Conservation (phyloP, 2,329 filamentous ascomycete species). For the Xylariaceae sp. region DNA sequence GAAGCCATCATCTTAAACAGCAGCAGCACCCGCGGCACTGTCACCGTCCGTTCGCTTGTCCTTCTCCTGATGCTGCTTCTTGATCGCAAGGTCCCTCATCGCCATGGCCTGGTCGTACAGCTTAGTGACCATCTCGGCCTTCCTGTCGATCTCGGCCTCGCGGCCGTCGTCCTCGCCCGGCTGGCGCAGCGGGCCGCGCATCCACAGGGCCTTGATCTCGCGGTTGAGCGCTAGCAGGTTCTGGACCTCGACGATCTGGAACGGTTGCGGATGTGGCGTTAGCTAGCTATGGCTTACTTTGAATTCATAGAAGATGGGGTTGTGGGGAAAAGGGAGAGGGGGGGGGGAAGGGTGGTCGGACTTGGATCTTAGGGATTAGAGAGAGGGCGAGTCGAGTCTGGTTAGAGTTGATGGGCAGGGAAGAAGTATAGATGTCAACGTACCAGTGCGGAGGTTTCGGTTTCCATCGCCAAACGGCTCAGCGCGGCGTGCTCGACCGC, state of each 20-base stretch:
- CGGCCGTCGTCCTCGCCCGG: constrained; percentile 45
- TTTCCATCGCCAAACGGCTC: constrained; percentile 45
- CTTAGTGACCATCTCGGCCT: constrained; percentile 41
- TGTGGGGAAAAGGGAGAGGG: too few species aligned
- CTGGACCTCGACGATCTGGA: constrained; percentile 45
- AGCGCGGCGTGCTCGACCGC: constrained; percentile 43
- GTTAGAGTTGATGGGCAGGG: neutral
- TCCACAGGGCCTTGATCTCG: constrained; percentile 54
- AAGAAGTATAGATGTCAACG: constrained; percentile 9
- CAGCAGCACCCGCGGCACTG: neutral
- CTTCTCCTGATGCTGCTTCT: neutral
- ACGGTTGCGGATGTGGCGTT: neutral
- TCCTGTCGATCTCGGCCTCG: constrained; percentile 40
- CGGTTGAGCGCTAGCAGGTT: constrained; percentile 51
- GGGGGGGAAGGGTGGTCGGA: too few species aligned
- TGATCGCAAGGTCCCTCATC: constrained; percentile 26
- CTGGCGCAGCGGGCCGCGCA: constrained; percentile 49
- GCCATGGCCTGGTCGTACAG: constrained; percentile 36
- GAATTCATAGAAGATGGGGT: neutral
- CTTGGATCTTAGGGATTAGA: too few species aligned
- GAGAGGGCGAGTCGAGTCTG: neutral
- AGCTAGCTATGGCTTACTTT: neutral
- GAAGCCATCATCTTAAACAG: neutral
- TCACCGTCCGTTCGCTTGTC: neutral
- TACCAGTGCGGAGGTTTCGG: constrained; percentile 42